Evolutionary conservation across 2,329 filamentous ascomycete genomes (phyloP).

Genomic region (Orbilia ellipsospora): DNA sequence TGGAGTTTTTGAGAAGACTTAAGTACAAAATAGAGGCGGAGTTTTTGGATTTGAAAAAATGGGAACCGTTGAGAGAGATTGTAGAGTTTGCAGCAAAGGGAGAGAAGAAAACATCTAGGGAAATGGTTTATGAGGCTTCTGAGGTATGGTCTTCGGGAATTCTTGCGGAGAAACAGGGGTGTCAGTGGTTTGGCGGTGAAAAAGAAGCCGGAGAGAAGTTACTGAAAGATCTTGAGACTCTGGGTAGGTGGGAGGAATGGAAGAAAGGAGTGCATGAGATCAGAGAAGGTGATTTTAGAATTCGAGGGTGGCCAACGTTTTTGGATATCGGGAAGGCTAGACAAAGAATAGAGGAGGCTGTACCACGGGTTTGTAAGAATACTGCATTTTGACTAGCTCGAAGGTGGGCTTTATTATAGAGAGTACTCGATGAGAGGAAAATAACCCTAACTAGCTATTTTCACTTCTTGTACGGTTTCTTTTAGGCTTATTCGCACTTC

Average conservation of each 20-base stretch:
- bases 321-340: slow-evolving; percentile 40
- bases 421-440: too few relatives aligned
- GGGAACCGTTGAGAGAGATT: slow-evolving; percentile 27
- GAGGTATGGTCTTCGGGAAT: slow-evolving; percentile 25
- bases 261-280: slow-evolving; percentile 33
- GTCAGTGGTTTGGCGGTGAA: slow-evolving; percentile 20
- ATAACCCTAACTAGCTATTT: too few relatives aligned
- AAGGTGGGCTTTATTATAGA: background rate
- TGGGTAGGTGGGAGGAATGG: slow-evolving; percentile 27
- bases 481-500: too few relatives aligned
- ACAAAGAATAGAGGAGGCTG: slow-evolving; percentile 28
- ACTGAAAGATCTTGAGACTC: slow-evolving; percentile 27
- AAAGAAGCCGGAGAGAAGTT: slow-evolving; percentile 10
- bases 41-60: slow-evolving; percentile 33
- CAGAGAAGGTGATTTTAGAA: slow-evolving; percentile 28
- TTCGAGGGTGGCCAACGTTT: slow-evolving; percentile 40
- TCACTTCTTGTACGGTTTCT: too few relatives aligned
- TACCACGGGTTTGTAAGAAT: slow-evolving; percentile 37
- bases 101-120: slow-evolving; percentile 25
- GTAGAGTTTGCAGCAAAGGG: slow-evolving; percentile 31
- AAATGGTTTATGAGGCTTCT: slow-evolving; percentile 29
- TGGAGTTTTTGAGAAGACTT: slow-evolving; percentile 33
- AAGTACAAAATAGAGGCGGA: slow-evolving; percentile 39
- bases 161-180: slow-evolving; percentile 20
- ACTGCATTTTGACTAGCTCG: slow-evolving; percentile 4